phyloP scores from a whole-genome alignment of 305 asterid species.

The Fraxinus platypoda region DNA sequence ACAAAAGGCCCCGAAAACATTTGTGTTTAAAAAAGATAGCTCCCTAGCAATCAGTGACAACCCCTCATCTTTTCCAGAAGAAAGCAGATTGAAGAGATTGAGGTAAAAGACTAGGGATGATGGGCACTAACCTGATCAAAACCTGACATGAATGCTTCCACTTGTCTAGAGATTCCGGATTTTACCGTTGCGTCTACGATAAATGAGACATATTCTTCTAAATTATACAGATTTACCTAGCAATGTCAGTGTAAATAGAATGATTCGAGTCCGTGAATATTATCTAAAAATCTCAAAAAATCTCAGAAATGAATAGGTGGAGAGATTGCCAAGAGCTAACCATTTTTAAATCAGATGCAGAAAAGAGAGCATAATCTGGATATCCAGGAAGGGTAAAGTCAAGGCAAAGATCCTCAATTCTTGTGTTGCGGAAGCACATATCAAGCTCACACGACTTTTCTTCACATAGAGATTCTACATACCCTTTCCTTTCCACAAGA shows the following conservation, averaged over 20 bases:
- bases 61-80: background rate
- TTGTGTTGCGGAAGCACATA: conserved; percentile 49
- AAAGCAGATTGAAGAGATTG: background rate
- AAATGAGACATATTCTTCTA: conserved; percentile 67
- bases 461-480: conserved; percentile 36
- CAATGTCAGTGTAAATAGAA: conserved; percentile 25
- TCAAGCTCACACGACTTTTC: conserved; percentile 39
- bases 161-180: conserved; percentile 85
- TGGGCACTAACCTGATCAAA: conserved; percentile 66
- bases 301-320: conserved; percentile 18
- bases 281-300: conserved; percentile 6
- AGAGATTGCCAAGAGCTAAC: conserved; percentile 46
- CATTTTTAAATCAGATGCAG: conserved; percentile 49
- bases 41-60: background rate
- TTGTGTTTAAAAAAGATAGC: background rate
- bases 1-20: background rate
- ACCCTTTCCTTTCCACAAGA: conserved; percentile 67
- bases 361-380: conserved; percentile 62
- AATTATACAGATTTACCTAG: conserved; percentile 66
- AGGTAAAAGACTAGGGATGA: conserved; percentile 15
- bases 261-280: conserved; percentile 9
- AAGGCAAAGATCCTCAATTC: conserved; percentile 86
- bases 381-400: conserved; percentile 93
- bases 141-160: conserved; percentile 92
- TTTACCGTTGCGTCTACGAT: conserved; percentile 66